Evolutionary conservation across 371 early-diverging fungal genomes (phyloP).

Genomic region (Lichtheimia ramosa): DNA sequence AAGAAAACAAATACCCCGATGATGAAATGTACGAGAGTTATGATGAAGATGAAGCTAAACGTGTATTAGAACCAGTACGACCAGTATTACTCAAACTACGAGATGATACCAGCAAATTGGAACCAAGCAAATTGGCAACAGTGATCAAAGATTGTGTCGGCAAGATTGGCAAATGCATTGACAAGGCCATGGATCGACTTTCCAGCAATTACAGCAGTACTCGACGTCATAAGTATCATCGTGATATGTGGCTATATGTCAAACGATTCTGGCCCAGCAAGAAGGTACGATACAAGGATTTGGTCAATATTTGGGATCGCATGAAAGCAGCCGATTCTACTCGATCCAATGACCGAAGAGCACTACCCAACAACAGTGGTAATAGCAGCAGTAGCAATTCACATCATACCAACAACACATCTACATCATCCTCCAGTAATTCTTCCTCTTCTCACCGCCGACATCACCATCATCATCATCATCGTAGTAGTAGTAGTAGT

Average conservation of each 20-base stretch:
- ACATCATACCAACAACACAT: conserved; percentile 5
- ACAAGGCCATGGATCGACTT: conserved; percentile 29
- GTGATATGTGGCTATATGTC: conserved; percentile 64
- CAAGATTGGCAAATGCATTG: conserved; percentile 65
- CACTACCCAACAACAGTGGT: neutral
- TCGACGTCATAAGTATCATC: conserved; percentile 30
- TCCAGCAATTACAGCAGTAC: conserved; percentile 5
- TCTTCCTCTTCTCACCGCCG: conserved; percentile 8
- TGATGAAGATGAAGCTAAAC: conserved; percentile 57
- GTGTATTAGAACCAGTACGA: conserved; percentile 58
- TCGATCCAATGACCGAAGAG: neutral
- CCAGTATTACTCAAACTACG: conserved; percentile 49
- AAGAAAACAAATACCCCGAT: conserved; percentile 35
- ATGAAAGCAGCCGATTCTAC: conserved; percentile 3
- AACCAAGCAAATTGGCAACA: conserved; percentile 50
- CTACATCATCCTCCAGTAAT: neutral
- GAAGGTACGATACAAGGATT: conserved; percentile 44
- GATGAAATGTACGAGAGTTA: conserved; percentile 45
- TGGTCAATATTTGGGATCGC: conserved; percentile 58
- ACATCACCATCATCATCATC: conserved; percentile 5
- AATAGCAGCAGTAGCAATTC: neutral
- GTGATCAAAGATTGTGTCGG: conserved; percentile 58
- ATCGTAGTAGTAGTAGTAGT: neutral
- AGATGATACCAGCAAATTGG: conserved; percentile 46
- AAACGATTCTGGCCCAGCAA: conserved; percentile 63